A percentile compares a stretch with the other conserved stretches of the same genome.
Conservation (phyloP, 2,329 filamentous ascomycete genomes). For the Pseudonectria buxi region DNA sequence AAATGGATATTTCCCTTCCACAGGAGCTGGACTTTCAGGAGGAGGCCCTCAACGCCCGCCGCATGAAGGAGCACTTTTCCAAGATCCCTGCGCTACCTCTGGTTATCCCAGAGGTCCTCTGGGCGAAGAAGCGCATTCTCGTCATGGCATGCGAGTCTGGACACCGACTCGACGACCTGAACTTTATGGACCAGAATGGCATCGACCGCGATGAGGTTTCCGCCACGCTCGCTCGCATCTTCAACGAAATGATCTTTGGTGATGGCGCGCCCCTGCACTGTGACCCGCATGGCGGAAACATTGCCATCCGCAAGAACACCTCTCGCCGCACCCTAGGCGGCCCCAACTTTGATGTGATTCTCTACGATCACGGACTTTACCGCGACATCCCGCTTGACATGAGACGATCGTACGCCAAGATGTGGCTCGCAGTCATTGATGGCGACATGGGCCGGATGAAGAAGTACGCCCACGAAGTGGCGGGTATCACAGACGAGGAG, state of each 20-base stretch:
- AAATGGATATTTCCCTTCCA: conserved; percentile 87
- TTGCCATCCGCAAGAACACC: conserved; percentile 77
- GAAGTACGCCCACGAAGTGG: conserved; percentile 80
- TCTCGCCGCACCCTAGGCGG: conserved; percentile 42
- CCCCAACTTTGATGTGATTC: conserved; percentile 86
- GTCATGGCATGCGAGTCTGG: conserved; percentile 94
- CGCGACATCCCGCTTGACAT: conserved; percentile 77
- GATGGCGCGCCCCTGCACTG: conserved; percentile 84
- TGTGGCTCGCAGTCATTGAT: conserved; percentile 95
- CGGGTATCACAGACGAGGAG: conserved; percentile 79
- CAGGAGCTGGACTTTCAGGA: conserved; percentile 84
- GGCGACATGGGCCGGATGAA: conserved; percentile 82
- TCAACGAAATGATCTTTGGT: conserved; percentile 99
- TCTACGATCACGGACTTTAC: conserved; percentile 97
- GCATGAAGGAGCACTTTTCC: conserved; percentile 75
- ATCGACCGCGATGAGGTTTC: conserved; percentile 96
- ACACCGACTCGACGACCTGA: conserved; percentile 79
- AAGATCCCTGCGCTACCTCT: conserved; percentile 69
- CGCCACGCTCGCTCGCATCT: conserved; percentile 80
- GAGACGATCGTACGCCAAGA: conserved; percentile 84
- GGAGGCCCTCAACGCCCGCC: conserved; percentile 77
- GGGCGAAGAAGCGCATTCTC: conserved; percentile 80
- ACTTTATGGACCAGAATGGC: conserved; percentile 73
- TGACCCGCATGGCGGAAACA: conserved; percentile 93
- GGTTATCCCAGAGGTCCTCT: conserved; percentile 82